Evolutionary conservation across 495 filamentous ascomycete genomes (phyloP).

Genomic region (Xylaria sp.): DNA sequence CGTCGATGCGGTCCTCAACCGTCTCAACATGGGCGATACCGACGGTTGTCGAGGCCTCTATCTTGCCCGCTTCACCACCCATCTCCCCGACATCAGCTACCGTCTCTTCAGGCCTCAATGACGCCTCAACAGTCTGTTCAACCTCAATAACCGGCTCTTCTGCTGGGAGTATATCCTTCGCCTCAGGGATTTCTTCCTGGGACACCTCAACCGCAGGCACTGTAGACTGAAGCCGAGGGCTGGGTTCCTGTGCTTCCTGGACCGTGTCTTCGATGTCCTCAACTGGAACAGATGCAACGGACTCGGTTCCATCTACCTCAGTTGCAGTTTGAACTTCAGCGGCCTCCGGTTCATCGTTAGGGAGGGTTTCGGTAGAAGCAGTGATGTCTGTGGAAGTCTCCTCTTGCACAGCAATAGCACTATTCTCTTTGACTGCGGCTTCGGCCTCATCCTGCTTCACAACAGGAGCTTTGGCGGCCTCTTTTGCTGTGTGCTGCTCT

Average conservation of each 20-base stretch:
- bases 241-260: slow-evolving; percentile 28
- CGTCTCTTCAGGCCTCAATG: neutral
- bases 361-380: neutral
- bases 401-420: slow-evolving; percentile 2
- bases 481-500: slow-evolving; percentile 36
- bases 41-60: neutral
- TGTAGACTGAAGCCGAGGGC: slow-evolving; percentile 6
- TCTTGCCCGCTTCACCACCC: slow-evolving; percentile 1
- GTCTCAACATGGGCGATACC: neutral
- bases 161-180: neutral
- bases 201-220: neutral
- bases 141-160: slow-evolving; percentile 2
- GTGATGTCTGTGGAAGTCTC: neutral
- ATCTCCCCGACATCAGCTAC: neutral
- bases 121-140: neutral
- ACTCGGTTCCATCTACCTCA: slow-evolving; percentile 22
- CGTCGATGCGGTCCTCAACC: neutral
- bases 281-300: slow-evolving; percentile 23
- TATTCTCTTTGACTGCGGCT: slow-evolving; percentile 18
- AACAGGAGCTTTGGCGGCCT: slow-evolving; percentile 41
- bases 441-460: slow-evolving; percentile 27
- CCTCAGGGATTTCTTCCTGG: slow-evolving; percentile 3
- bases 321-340: neutral
- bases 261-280: slow-evolving; percentile 36
- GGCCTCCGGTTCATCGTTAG: neutral